Evolutionary conservation across 164 flowering plant genomes (phyloP).

Genomic region (Vitis rupestris): DNA sequence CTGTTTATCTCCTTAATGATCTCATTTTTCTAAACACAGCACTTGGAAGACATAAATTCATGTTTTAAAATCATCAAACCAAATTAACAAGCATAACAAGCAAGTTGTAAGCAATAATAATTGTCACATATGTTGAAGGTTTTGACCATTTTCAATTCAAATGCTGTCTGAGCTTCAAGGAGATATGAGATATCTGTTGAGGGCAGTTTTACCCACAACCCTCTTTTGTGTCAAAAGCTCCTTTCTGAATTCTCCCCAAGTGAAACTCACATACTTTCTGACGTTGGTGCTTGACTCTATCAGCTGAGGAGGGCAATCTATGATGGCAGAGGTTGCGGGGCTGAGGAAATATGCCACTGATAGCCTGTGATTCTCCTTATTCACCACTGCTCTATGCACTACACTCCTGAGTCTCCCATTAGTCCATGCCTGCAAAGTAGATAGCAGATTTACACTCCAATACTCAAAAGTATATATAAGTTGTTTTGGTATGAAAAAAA

Average conservation of each 20-base stretch:
- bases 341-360: conserved; percentile 32
- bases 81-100: no score
- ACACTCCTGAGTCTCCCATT: conserved; percentile 32
- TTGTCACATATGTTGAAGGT: no score
- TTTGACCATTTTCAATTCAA: no score
- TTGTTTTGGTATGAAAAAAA: not conserved
- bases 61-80: no score
- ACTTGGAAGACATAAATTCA: no score
- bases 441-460: not conserved
- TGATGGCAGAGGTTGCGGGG: conserved; percentile 18
- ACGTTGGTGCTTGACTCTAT: conserved; percentile 10
- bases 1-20: no score
- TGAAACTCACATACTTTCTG: conserved; percentile 24
- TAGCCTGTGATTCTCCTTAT: conserved; percentile 26
- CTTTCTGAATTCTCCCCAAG: conserved; percentile 30
- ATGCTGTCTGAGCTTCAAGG: not conserved
- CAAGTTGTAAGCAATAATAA: no score
- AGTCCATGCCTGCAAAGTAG: conserved; percentile 30
- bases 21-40: no score
- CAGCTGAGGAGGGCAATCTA: conserved; percentile 32
- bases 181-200: conserved; percentile 10
- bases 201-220: conserved; percentile 29
- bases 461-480: not conserved
- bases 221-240: conserved; percentile 27
- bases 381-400: conserved; percentile 40